Base-by-base conservation (phyloP, 495 filamentous ascomycete genomes). In the Tuber melanosporum region DNA sequence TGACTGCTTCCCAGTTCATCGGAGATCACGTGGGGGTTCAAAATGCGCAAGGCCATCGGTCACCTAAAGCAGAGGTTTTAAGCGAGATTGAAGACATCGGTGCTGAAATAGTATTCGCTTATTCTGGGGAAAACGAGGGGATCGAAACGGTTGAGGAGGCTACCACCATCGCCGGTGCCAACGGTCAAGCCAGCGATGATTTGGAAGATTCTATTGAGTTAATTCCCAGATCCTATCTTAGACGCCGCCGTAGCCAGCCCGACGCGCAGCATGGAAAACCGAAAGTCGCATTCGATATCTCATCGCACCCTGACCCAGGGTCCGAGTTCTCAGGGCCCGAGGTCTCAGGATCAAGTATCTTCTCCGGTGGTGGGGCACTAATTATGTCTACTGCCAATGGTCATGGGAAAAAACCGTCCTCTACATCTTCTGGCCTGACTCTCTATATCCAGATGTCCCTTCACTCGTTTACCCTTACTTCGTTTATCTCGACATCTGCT, bases 361-460 rank as follows among this genome's bases (percentile, higher is more conserved):
- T 80, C 71, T 79, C 45, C 39, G 77, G 78, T 12, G 74, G 66
- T n/a, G 78, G 78, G 22, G 70, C 57, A 42, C 41, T 80, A 20
- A 32, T 80, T 26, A 80, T 17, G 71, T 80, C 78, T 42, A n/a
- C 57, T 45, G 71, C 78, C 71, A 80, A 70, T 71, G 83, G 85
- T 73, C 83, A 83, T 15, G 82, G 79, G 42, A 77, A 75, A 72
- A 83, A 83, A 66, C 74, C 76, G 52, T 82, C 83, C 2, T 79
- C 84, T 15, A 81, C 83, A 73, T 77, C 85, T 36, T 85, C 85
- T 43, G 85, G 84, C 19, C 83, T 89, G 15, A 84, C 88, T 66
- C 84, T 89, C 44, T 85, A 89, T 75, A 89, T 89, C 36, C 86
- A 88, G 75, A 89, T 89, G 88, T 88, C 87, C 9, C 79, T 88